These are phyloP conservation scores for Geotrichum candidum DNA, from an alignment of 1,139 yeast species.

Conservation along the genomic window DNA sequence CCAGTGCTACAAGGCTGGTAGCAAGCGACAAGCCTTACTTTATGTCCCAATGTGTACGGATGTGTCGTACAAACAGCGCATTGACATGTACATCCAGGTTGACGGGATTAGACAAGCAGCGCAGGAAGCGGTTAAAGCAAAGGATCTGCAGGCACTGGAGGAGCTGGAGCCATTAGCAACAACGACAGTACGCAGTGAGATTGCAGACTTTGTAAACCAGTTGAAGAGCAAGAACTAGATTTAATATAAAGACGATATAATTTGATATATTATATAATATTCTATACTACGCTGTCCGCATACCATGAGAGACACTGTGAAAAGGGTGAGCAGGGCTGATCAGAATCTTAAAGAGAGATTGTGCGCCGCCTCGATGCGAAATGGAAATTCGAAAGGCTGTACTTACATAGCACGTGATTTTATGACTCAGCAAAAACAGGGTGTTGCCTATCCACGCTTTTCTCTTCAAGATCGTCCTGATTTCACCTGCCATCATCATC, in stretches of 20 bases:
- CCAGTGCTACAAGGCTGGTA: slow-evolving; percentile 47
- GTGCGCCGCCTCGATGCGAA: background rate
- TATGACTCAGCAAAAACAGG: background rate
- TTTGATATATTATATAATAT: background rate
- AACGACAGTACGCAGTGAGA: slow-evolving; percentile 30
- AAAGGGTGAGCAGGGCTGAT: too few species aligned
- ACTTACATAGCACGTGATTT: background rate
- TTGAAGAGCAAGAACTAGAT: slow-evolving; percentile 21
- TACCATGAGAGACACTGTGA: too few species aligned
- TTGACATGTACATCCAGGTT: slow-evolving; percentile 48
- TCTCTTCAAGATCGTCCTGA: background rate
- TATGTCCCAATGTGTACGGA: slow-evolving; percentile 38
- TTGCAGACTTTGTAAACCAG: slow-evolving; percentile 31
- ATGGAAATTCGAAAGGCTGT: background rate
- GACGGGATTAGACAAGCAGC: slow-evolving; percentile 54
- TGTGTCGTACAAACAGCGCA: slow-evolving; percentile 38
- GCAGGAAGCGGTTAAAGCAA: slow-evolving; percentile 52
- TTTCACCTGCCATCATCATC: background rate
- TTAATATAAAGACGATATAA: background rate
- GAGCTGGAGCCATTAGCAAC: slow-evolving; percentile 36
- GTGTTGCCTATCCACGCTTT: background rate
- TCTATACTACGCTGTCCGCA: background rate
- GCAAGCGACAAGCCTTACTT: slow-evolving; percentile 40
- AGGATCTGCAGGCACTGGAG: slow-evolving; percentile 45
- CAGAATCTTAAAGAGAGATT: background rate